Base-by-base conservation (phyloP, 2,329 filamentous ascomycete genomes). In the Sclerotinia glacialis region DNA sequence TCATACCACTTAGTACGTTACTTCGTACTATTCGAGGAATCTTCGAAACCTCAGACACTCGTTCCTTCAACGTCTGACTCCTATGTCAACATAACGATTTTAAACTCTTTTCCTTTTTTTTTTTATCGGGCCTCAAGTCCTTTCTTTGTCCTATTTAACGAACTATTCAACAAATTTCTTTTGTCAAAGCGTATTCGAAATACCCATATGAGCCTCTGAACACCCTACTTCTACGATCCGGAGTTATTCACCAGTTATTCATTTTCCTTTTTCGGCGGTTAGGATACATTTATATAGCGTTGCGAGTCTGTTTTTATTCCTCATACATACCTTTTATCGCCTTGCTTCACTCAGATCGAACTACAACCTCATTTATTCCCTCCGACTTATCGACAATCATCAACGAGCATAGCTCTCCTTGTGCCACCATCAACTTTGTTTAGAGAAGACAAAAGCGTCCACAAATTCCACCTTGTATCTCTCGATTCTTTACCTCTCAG, bases 121-220 rank as follows among this genome's bases (percentile, higher is more conserved):
- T 70, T 74, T 75, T 68, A 68, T 68, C 70, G 75, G 74, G 74
- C 73, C 34, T 69, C 72, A 66, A 69, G 73, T 72, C 71, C 70
- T 67, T 69, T 70, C 71, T 68, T 71, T 72, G 67, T 68, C 63
- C 71, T 72, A 61, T 67, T 71, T 76, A 72, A 77, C 75, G 75
- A 77, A 70, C 74, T 63, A 58, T 86, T 69, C 82, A 81, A 60
- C 74, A 78, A 5, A 79, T 81, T 58, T 85, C 84, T 2, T 79
- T 87, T 64, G 74, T 80, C 73, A 79, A 70, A 81, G 82, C 63
- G 63, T 65, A 72, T 78, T 86, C 74, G 69, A 75, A 76, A 75
- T 75, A 73, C 74, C 73, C 76, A 74, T 75, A 78, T 78, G 77
- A 78, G 75, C 77, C 77, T 77, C 75, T 78, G 77, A 78, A 60